Evolutionary conservation across 2,329 filamentous ascomycete genomes (phyloP).

Genomic region (Alternaria ethzedia): DNA sequence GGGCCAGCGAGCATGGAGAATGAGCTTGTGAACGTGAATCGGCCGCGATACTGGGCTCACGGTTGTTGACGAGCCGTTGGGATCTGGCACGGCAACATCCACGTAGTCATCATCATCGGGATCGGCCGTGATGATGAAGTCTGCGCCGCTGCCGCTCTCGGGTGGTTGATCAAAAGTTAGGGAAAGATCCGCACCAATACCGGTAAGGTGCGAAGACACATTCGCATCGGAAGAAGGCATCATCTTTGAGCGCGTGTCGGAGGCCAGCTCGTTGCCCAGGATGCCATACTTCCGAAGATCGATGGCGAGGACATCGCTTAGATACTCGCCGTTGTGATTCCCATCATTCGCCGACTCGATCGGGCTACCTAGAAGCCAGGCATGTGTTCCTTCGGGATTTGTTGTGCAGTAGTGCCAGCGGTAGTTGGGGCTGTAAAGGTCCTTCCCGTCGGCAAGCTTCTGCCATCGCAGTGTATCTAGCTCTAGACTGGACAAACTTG

Average conservation of each 20-base stretch:
- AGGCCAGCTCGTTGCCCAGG: slow-evolving; percentile 74
- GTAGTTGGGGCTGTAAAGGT: slow-evolving; percentile 90
- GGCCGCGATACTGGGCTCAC: slow-evolving; percentile 66
- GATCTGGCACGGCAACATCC: slow-evolving; percentile 57
- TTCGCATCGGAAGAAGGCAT: slow-evolving; percentile 61
- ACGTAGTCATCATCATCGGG: slow-evolving; percentile 76
- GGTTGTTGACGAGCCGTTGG: slow-evolving; percentile 38
- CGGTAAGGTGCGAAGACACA: slow-evolving; percentile 58
- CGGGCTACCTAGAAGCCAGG: slow-evolving; percentile 93
- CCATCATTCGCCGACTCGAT: slow-evolving; percentile 72
- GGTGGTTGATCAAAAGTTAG: slow-evolving; percentile 86
- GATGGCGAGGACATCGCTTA: slow-evolving; percentile 93
- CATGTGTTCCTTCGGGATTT: slow-evolving; percentile 93
- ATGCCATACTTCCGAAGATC: slow-evolving; percentile 92
- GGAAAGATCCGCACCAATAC: slow-evolving; percentile 85
- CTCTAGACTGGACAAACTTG: slow-evolving; percentile 87
- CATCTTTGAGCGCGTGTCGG: slow-evolving; percentile 51
- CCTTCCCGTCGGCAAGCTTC: slow-evolving; percentile 89
- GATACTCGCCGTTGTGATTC: slow-evolving; percentile 81
- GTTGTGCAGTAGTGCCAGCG: slow-evolving; percentile 98
- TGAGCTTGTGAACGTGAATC: slow-evolving; percentile 94
- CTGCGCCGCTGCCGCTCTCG: slow-evolving; percentile 82
- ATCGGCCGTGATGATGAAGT: slow-evolving; percentile 89
- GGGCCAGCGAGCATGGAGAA: slow-evolving; percentile 93
- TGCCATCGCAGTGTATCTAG: slow-evolving; percentile 90